Conservation (phyloP, 352 stramenopile genomes). For the Pythium phragmitis region DNA sequence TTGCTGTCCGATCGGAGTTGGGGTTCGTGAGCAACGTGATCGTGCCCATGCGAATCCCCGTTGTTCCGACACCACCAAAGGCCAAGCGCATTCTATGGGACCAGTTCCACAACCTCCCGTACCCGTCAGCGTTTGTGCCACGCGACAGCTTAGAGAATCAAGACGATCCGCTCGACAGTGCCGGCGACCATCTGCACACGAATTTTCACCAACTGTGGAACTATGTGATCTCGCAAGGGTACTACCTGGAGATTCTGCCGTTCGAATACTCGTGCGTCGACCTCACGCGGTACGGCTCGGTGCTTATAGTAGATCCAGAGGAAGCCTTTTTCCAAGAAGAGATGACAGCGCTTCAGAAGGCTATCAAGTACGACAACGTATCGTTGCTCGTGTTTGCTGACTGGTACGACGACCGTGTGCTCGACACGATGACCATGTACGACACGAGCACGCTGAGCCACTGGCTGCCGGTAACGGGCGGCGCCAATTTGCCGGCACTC, state of each 20-base stretch:
- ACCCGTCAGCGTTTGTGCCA: slow-evolving; percentile 80
- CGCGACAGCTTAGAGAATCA: slow-evolving; percentile 72
- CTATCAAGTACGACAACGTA: slow-evolving; percentile 66
- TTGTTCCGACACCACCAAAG: slow-evolving; percentile 48
- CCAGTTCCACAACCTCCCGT: slow-evolving; percentile 87
- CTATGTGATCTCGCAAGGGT: slow-evolving; percentile 58
- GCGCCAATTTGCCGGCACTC: slow-evolving; percentile 72
- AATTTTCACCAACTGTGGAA: slow-evolving; percentile 88
- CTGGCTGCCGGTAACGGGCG: slow-evolving; percentile 78
- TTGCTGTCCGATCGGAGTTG: slow-evolving; percentile 46
- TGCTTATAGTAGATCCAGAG: slow-evolving; percentile 83
- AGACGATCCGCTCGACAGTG: slow-evolving; percentile 65
- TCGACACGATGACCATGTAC: slow-evolving; percentile 70
- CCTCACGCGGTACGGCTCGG: slow-evolving; percentile 62
- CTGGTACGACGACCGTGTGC: slow-evolving; percentile 68
- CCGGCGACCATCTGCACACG: slow-evolving; percentile 82
- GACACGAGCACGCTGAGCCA: slow-evolving; percentile 81
- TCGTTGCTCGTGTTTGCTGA: slow-evolving; percentile 77
- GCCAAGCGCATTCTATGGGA: slow-evolving; percentile 80
- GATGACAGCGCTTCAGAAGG: slow-evolving; percentile 47
- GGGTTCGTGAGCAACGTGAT: slow-evolving; percentile 38
- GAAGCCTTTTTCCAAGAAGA: slow-evolving; percentile 78
- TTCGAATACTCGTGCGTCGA: slow-evolving; percentile 80
- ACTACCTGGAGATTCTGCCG: slow-evolving; percentile 78
- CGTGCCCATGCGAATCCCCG: slow-evolving; percentile 44